These are phyloP conservation scores for Pythium phragmiticola DNA, from an alignment of 352 stramenopile species.

Conservation along the genomic window DNA sequence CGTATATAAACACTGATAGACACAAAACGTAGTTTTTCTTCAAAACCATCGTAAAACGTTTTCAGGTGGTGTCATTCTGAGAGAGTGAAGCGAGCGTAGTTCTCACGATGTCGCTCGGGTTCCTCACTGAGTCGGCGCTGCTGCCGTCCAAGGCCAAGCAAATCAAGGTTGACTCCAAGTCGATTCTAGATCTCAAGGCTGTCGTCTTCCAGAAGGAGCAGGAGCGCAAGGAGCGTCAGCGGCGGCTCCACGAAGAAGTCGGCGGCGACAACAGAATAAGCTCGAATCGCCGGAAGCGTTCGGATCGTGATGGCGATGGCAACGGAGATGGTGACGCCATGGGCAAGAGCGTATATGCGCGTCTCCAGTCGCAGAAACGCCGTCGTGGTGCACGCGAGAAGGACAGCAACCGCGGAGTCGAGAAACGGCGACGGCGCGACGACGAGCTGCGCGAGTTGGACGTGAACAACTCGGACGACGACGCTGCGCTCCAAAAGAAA, in stretches of 20 bases:
- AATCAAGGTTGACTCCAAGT: slow-evolving; percentile 86
- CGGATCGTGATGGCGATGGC: slow-evolving; percentile 1
- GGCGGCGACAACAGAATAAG: slow-evolving; percentile 8
- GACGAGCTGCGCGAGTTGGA: slow-evolving; percentile 46
- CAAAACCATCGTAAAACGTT: too few species aligned
- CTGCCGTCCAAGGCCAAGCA: slow-evolving; percentile 89
- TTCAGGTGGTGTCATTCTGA: neutral
- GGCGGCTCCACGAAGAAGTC: slow-evolving; percentile 31
- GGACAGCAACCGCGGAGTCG: slow-evolving; percentile 53
- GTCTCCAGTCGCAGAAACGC: slow-evolving; percentile 42
- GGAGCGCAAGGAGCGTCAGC: slow-evolving; percentile 59
- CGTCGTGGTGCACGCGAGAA: slow-evolving; percentile 8
- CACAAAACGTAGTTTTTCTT: too few species aligned
- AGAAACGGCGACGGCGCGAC: slow-evolving; percentile 51
- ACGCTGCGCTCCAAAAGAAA: slow-evolving; percentile 52
- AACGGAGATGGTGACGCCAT: slow-evolving; percentile 2
- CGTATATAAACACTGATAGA: too few species aligned
- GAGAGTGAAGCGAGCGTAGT: neutral
- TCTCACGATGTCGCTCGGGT: slow-evolving; percentile 83
- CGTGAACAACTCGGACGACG: slow-evolving; percentile 54
- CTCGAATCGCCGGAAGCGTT: slow-evolving; percentile 10
- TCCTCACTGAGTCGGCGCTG: slow-evolving; percentile 91
- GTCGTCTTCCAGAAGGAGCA: slow-evolving; percentile 85
- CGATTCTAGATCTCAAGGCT: slow-evolving; percentile 79
- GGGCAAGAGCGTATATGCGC: slow-evolving; percentile 37